Evolutionary conservation across 192 early-diverging fungal genomes (phyloP).

Genomic region (Umbelopsis ramanniana): DNA sequence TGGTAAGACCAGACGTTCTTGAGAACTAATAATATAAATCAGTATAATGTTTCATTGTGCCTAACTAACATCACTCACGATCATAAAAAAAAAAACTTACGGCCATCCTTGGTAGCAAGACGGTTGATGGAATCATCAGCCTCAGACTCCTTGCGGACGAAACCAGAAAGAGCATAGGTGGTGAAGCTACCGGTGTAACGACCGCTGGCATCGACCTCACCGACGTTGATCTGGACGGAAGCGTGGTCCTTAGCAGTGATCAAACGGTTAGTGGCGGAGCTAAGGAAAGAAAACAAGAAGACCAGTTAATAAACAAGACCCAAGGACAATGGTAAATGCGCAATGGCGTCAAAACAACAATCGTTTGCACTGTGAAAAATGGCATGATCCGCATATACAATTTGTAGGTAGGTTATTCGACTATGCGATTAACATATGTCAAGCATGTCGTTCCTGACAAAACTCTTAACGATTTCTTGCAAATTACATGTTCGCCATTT

Average conservation of each 20-base stretch:
- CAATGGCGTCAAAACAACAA: too few relatives aligned
- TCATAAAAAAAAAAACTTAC: constrained; percentile 40
- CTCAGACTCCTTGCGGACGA: constrained; percentile 88
- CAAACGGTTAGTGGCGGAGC: constrained; percentile 97
- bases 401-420: too few relatives aligned
- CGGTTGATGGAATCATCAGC: constrained; percentile 98
- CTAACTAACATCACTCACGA: neutral
- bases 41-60: neutral
- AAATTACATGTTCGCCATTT: too few relatives aligned
- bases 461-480: too few relatives aligned
- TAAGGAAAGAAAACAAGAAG: constrained; percentile 32
- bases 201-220: constrained; percentile 88
- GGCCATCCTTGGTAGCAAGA: constrained; percentile 77
- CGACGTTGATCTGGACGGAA: constrained; percentile 97
- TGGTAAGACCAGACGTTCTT: constrained; percentile 70
- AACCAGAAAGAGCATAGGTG: constrained; percentile 92
- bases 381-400: too few relatives aligned
- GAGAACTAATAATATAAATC: neutral
- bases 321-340: too few relatives aligned
- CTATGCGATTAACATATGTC: too few relatives aligned
- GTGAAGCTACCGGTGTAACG: constrained; percentile 72
- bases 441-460: too few relatives aligned
- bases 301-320: constrained; percentile 8
- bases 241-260: constrained; percentile 99
- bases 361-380: too few relatives aligned